Evolutionary conservation across 176 grass and related monocot species (phyloP), one percentile per base, ranked within the genome.

Genomic region (Cenchrus fungigraminus): DNA sequence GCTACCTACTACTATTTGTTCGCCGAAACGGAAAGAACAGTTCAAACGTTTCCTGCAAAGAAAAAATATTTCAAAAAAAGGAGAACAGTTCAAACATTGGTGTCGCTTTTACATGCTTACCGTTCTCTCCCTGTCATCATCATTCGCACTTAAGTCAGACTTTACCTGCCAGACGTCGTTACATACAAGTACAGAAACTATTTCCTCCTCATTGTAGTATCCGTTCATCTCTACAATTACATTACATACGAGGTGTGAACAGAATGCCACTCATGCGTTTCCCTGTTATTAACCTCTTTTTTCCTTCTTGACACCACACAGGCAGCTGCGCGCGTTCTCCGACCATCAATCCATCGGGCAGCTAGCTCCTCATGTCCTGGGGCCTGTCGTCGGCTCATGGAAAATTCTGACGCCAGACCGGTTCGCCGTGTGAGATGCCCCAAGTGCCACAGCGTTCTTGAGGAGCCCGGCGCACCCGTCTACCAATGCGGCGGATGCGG

Each of bases 401-500:
- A 87, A 11, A 86, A n/a, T 57, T 17, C 86, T 5, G 52, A 73
- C 51, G 47, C 76, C 73, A 46, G 25, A 50, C 75, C 78, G 31
- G 68, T 85, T 28, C 93, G 91, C 65, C 71, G 63, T 20, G 97
- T 99, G 17, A 91, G 82, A 79, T 99, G 97, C 68, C 97, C 97
- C 5, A 96, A 52, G 73, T 99, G 97, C 81, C 7, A 5, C 15
- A 62, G 81, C 4, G 0, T 96, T 53, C 97, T 99, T 9, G 58
- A 89, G 53, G 97, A 99, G 72, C 84, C 87, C 60, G 20, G 59
- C 15, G 84, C 75, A 12, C 93, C 97, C 0, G 84, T 96, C 15
- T 99, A 99, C 88, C 85, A 73, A n/a, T 99, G 97, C 86, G 97
- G 97, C 13, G 91, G 81, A 76, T 99, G 97, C 59, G 81, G 70